A percentile compares a stretch with the other conserved stretches of the same genome.
phyloP scores from a whole-genome alignment of 768 basidiomycete species.

The Mycena latifolia region DNA sequence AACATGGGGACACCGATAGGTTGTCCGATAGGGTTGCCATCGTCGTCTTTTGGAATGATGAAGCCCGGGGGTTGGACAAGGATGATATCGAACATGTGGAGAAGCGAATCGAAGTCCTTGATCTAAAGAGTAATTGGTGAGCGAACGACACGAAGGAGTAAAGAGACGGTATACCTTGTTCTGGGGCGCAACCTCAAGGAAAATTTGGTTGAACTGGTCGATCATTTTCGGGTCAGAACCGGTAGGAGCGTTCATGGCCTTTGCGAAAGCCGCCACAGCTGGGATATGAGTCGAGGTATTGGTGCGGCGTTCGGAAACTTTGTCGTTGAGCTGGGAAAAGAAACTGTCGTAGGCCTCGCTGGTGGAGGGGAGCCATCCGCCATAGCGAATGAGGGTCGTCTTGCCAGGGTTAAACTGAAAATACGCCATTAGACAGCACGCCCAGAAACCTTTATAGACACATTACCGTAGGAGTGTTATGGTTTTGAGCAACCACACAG shows the following conservation, averaged over 20 bases:
- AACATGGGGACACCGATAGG: neutral
- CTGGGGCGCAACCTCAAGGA: neutral
- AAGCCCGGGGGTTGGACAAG: neutral
- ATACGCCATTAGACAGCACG: neutral
- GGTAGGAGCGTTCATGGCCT: neutral
- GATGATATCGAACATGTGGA: constrained; percentile 5
- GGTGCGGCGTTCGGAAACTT: neutral
- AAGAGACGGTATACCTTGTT: neutral
- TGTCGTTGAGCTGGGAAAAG: constrained; percentile 3
- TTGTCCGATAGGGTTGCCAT: neutral
- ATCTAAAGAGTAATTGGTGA: neutral
- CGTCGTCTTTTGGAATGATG: neutral
- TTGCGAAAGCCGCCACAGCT: neutral
- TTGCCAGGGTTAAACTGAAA: neutral
- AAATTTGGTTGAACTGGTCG: constrained; percentile 4
- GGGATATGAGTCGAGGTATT: constrained; percentile 1
- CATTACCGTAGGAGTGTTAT: neutral
- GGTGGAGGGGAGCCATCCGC: neutral
- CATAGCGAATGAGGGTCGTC: neutral
- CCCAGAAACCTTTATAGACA: neutral
- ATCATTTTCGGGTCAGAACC: constrained; percentile 3
- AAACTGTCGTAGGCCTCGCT: neutral
- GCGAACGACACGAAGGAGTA: neutral
- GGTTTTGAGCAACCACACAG: no score
- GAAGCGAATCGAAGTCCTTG: constrained; percentile 6